Evolutionary conservation across 805 yeast species (phyloP), one percentile per base, ranked within the genome.

Genomic region (Soucietia sequanensis): DNA sequence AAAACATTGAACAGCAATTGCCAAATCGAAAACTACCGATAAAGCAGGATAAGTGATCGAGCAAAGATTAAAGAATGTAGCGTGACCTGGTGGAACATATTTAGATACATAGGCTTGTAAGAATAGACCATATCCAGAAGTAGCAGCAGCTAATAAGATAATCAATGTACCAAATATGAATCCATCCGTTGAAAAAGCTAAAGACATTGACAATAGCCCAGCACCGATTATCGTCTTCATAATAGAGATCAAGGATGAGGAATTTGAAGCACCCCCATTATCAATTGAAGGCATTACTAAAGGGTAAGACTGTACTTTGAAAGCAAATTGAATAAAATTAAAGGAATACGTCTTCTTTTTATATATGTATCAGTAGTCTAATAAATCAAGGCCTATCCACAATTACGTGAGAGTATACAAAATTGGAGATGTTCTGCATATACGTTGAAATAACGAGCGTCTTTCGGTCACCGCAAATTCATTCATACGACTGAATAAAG

Each of bases 171-270:
- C 93, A 17, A 79, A 60, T 7, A 76, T 36, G 2, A 83, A 51
- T 5, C 90, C 88, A 53, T 84, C 87, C 18, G 82, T 72, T 36
- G 72, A 69, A 59, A 82, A 79, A 1, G 88, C 85, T 41, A 69
- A 79, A 0, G 93, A 90, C 63, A 84, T 76, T 10, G 90, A 87
- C 16, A 84, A 68, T 27, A 84, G 65, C 1, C 95, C 95, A 0
- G 93, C 88, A 5, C 95, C 95, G 9, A 85, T 72, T 36, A 85
- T 82, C 17, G 93, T 84, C 61, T 85, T 85, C 35, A 81, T 72
- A 24, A 86, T 65, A 57, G 81, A 83, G 34, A 84, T 66, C 12
- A 77, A 62, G 2, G 91, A 82, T 1, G 90, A 81, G 2, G 52
- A 41, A 17, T 71, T 61, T 9, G 82, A 68, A 3, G 86, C 84